Percentiles rank a stretch among this genome's conserved stretches.
These are phyloP conservation scores for Linnemannia zychae DNA, from an alignment of 192 early-diverging fungal species.

Conservation along the genomic window DNA sequence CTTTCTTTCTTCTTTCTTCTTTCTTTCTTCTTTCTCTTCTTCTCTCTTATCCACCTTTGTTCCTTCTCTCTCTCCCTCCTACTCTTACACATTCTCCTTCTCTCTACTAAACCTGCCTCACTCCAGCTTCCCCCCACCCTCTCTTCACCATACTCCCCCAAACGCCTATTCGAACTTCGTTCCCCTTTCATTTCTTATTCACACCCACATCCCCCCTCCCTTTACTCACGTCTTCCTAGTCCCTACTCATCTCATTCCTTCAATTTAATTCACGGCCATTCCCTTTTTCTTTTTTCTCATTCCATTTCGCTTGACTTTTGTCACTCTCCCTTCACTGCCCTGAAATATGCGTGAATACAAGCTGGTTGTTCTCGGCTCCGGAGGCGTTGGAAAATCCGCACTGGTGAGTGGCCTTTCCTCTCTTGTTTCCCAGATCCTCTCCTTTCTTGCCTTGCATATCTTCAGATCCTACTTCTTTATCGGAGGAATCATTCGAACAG, in stretches of 20 bases:
- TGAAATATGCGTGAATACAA: conserved; percentile 91
- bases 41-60: not conserved
- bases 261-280: not conserved
- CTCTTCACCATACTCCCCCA: not conserved
- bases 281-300: too few relatives aligned
- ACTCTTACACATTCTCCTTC: not conserved
- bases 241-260: not conserved
- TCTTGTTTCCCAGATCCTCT: not conserved
- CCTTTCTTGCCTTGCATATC: not conserved
- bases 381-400: conserved; percentile 91
- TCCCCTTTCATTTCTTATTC: not conserved
- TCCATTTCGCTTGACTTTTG: not conserved
- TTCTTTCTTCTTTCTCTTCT: not conserved
- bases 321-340: not conserved
- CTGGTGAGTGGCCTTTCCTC: conserved; percentile 60
- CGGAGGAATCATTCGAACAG: not conserved
- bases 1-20: not conserved
- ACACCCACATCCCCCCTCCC: not conserved
- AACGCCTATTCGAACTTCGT: conserved; percentile 1
- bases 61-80: not conserved
- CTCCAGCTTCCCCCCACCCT: not conserved
- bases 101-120: too few relatives aligned
- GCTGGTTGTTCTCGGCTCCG: conserved; percentile 94
- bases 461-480: not conserved
- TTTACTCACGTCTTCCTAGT: not conserved